Conservation (phyloP, 768 basidiomycete species). For the Trichaptum fuscoviolaceum region DNA sequence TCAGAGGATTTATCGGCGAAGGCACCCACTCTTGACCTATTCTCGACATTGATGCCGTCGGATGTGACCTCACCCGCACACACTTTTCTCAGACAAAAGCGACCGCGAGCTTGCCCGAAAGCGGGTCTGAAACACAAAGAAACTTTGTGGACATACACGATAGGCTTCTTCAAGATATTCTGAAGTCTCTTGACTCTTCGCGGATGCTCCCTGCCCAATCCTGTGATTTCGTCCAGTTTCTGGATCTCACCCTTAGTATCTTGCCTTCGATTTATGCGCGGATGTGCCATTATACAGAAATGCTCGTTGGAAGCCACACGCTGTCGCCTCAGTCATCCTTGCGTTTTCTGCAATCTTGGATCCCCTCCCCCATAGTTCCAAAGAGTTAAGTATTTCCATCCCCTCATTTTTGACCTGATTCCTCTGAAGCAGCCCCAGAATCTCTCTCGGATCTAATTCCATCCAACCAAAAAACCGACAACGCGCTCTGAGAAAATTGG, state of each 20-base stretch:
- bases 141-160: neutral
- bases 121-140: neutral
- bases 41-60: neutral
- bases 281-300: too few species aligned
- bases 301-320: too few species aligned
- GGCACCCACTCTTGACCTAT: neutral
- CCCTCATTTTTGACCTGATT: too few species aligned
- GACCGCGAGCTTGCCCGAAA: neutral
- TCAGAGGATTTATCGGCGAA: neutral
- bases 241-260: neutral
- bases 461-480: neutral
- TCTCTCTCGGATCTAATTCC: neutral
- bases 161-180: neutral
- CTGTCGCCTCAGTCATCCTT: too few species aligned
- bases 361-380: too few species aligned
- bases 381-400: too few species aligned
- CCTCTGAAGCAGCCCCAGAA: too few species aligned
- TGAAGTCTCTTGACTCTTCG: neutral
- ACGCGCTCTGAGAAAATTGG: too few species aligned
- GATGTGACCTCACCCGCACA: neutral
- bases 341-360: too few species aligned
- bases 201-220: too few species aligned
- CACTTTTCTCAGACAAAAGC: neutral
- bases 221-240: neutral
- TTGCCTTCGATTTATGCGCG: neutral